Percentiles rank a stretch among this genome's conserved stretches.
Conservation (phyloP, 192 early-diverging fungal genomes). For the Ambispora gerdemannii region DNA sequence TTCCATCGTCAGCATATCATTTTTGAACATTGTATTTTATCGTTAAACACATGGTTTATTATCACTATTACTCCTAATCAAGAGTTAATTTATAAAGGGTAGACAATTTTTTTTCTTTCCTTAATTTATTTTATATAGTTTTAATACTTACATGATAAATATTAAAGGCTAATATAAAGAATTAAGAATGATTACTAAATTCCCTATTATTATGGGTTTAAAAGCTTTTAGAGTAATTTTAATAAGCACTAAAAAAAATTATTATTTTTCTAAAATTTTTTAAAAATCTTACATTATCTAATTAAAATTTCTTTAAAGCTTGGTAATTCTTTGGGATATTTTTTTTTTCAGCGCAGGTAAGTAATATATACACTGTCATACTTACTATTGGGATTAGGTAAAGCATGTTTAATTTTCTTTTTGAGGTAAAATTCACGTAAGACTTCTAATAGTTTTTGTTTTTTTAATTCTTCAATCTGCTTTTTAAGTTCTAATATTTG, state of each 20-base stretch:
- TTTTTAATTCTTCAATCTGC: neutral
- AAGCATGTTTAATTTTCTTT: neutral
- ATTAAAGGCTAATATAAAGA: no score
- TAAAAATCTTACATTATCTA: no score
- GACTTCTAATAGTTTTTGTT: neutral
- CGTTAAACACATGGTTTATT: no score
- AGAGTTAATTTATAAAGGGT: no score
- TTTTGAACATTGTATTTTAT: no score
- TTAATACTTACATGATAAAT: neutral
- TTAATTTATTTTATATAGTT: conserved; percentile 3
- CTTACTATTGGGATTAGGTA: neutral
- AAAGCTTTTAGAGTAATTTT: no score
- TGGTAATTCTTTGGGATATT: conserved; percentile 1
- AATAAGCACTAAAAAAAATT: no score
- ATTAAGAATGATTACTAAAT: no score
- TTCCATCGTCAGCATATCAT: no score
- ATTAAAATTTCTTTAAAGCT: conserved; percentile 1
- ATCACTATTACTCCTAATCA: no score
- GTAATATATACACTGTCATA: neutral
- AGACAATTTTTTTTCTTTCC: neutral
- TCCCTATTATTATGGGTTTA: no score
- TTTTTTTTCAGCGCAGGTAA: neutral
- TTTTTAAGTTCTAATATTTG: neutral
- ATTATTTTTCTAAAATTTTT: no score
- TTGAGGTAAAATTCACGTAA: neutral